A percentile compares a stretch with the other conserved stretches of the same genome.
These are phyloP conservation scores for Arthrobotrys conoides DNA, from an alignment of 2,329 filamentous ascomycete genomes.

Conservation along the genomic window DNA sequence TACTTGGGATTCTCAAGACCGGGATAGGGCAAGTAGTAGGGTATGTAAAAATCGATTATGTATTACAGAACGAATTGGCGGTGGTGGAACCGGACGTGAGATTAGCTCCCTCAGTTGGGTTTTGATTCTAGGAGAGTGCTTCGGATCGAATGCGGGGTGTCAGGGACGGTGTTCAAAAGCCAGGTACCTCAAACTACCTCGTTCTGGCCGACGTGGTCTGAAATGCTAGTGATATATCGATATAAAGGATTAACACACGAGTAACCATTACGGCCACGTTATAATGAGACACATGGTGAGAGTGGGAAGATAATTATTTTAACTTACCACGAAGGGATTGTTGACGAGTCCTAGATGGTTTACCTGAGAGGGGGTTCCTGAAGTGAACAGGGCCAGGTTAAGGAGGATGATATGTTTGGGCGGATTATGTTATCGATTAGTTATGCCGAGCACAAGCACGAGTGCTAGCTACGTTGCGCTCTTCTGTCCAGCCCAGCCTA, in stretches of 20 bases:
- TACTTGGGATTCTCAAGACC: background rate
- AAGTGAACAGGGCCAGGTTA: background rate
- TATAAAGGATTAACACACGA: background rate
- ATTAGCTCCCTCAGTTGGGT: constrained; percentile 8
- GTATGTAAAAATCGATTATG: background rate
- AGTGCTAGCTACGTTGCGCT: background rate
- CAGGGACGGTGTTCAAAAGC: background rate
- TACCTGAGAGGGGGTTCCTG: background rate
- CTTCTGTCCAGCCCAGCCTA: background rate
- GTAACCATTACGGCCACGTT: background rate
- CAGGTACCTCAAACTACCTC: constrained; percentile 9
- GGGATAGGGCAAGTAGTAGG: background rate
- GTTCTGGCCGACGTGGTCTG: constrained; percentile 7
- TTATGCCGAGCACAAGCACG: background rate
- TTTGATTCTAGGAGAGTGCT: background rate
- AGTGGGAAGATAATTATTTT: background rate
- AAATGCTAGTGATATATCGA: too few species aligned
- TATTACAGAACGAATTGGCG: background rate
- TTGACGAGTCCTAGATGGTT: background rate
- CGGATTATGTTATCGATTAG: constrained; percentile 1
- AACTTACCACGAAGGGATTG: background rate
- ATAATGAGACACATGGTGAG: background rate
- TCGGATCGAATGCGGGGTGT: constrained; percentile 5
- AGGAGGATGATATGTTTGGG: background rate
- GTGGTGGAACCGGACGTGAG: background rate